Base-by-base conservation (phyloP, 768 basidiomycete genomes). In the Lyophyllum shimeji region DNA sequence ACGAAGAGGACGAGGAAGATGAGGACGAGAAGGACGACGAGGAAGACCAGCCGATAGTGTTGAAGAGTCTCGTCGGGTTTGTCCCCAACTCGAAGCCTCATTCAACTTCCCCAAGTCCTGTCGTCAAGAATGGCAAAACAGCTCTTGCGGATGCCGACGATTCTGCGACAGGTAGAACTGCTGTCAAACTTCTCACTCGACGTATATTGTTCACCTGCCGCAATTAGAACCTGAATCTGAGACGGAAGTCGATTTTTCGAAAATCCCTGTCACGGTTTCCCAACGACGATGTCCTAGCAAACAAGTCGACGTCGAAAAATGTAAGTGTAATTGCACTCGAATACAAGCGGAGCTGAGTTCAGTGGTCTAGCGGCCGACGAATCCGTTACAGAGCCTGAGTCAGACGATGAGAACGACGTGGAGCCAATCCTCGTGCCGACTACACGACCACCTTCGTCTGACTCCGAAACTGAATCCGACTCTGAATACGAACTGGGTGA, bases 401-500 rank as follows among this genome's bases (percentile, higher is more conserved):
- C 82, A 12, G 75, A 71, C 15, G 9, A 9, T 29, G 46, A 18
- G 2, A 65, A 69, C 20, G 54, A 60, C 6, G 25, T 33, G 49
- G 25, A 21, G 9, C 50, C 45, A 42, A 52, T 50, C 59, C 18
- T 15, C 8, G 20, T 40, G 24, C 5, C 20, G 29, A 50, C 47
- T 42, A 34, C 5, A 12, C 15, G 29, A 37, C 18, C 34, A 15
- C 17, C 44, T 43, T 12, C 47, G 18, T 49, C 56, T 42, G 67
- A 59, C 21, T 79, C 78, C 9, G 71, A 69, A 49, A 81, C 82
- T 11, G 80, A 83, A 60, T 71, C 76, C 17, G 81, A 81, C 56
- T 67, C 68, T 17, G 78, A 75, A 50, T 46, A 72, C 63, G 71
- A 69, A 63, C 46, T 63, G 27, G 53, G 46, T 24, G 61, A 64